These are phyloP conservation scores for Ramaria sp. DNA, from an alignment of 768 basidiomycete genomes.

Conservation along the genomic window DNA sequence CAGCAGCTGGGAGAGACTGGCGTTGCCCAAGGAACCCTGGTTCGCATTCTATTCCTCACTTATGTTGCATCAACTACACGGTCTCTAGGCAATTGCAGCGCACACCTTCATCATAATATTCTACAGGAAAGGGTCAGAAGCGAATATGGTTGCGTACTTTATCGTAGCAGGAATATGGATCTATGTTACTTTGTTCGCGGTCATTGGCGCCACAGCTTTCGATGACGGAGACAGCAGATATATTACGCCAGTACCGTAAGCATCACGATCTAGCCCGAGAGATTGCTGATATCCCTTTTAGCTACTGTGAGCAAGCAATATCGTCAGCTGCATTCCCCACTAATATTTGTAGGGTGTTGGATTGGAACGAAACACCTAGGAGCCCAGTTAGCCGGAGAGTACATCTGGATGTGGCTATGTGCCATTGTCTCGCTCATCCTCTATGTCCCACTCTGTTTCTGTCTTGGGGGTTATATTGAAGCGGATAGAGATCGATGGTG, in stretches of 20 bases:
- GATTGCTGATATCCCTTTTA: not conserved
- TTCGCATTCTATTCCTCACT: slow-evolving; percentile 13
- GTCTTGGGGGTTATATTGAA: slow-evolving; percentile 25
- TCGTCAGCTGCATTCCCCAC: not conserved
- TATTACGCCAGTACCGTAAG: slow-evolving; percentile 4
- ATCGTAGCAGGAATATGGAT: not conserved
- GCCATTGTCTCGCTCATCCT: slow-evolving; percentile 23
- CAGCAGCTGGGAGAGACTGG: slow-evolving; percentile 34
- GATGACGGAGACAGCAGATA: not conserved
- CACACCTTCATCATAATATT: slow-evolving; percentile 31
- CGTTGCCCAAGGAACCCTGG: slow-evolving; percentile 31
- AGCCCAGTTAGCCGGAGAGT: slow-evolving; percentile 31
- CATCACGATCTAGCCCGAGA: not conserved
- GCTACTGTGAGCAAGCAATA: not conserved
- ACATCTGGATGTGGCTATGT: slow-evolving; percentile 36
- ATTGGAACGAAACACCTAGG: slow-evolving; percentile 21
- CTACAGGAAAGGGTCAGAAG: slow-evolving; percentile 8
- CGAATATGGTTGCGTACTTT: not conserved
- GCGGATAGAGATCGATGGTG: slow-evolving; percentile 24
- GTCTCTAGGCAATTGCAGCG: slow-evolving; percentile 25
- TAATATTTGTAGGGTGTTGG: slow-evolving; percentile 29
- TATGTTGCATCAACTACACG: not conserved
- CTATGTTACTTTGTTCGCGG: not conserved
- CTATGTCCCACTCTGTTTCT: slow-evolving; percentile 29
- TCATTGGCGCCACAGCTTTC: not conserved